Conservation (phyloP, 805 yeast species). For the Pichia manshurica region DNA sequence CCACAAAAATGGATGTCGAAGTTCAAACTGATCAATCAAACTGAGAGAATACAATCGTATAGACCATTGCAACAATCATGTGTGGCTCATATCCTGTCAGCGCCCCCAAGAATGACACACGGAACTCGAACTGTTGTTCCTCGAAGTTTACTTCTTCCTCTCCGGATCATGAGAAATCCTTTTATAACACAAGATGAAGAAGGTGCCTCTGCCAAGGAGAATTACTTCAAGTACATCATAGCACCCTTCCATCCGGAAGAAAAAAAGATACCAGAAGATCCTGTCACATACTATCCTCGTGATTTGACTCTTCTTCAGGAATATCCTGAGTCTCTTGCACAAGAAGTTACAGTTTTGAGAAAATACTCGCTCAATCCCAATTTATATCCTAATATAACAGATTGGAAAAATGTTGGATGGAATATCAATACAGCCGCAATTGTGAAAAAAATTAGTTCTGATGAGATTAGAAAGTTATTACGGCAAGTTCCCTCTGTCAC, state of each 20-base stretch:
- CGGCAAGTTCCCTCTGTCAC: too few species aligned
- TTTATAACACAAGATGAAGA: neutral
- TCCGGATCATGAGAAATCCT: constrained; percentile 22
- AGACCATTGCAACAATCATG: constrained; percentile 28
- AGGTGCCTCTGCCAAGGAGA: neutral
- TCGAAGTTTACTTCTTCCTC: constrained; percentile 31
- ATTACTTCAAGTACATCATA: constrained; percentile 1
- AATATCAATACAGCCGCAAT: constrained; percentile 2
- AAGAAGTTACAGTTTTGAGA: neutral
- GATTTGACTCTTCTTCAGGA: neutral
- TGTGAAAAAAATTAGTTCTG: constrained; percentile 1
- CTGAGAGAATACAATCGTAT: constrained; percentile 20
- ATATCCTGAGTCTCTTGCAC: neutral
- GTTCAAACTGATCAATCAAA: constrained; percentile 10
- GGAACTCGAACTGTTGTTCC: constrained; percentile 35
- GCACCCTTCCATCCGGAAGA: constrained; percentile 8
- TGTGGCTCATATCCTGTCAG: constrained; percentile 35
- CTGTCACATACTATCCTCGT: constrained; percentile 8
- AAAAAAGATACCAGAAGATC: constrained; percentile 7
- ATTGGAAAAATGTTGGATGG: constrained; percentile 7
- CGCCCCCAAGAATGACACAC: constrained; percentile 40
- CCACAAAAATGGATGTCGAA: constrained; percentile 25
- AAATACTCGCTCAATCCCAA: neutral
- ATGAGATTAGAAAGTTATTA: neutral
- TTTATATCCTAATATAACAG: constrained; percentile 3